Evolutionary conservation across 768 basidiomycete genomes (phyloP).

Genomic region (Agrocybe pediades): DNA sequence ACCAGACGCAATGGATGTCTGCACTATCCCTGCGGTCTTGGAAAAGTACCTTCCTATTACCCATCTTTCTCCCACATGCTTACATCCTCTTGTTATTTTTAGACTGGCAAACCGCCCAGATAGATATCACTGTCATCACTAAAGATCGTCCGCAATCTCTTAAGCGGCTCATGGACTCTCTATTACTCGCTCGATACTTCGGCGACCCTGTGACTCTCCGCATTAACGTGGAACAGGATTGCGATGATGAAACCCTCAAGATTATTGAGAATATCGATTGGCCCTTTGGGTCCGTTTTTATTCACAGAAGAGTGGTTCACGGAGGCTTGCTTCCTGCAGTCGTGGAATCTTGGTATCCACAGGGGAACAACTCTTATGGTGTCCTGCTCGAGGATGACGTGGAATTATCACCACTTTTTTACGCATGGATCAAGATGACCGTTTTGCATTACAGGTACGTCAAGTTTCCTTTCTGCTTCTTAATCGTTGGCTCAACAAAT

Average conservation of each 20-base stretch:
- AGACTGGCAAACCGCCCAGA: constrained; percentile 76
- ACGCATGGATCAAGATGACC: constrained; percentile 84
- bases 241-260: constrained; percentile 60
- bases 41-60: constrained; percentile 41
- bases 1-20: constrained; percentile 31
- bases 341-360: constrained; percentile 89
- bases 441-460: constrained; percentile 73
- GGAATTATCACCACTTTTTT: constrained; percentile 82
- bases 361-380: constrained; percentile 71
- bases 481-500: background rate
- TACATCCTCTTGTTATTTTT: constrained; percentile 9
- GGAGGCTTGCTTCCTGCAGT: constrained; percentile 82
- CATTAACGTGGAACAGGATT: constrained; percentile 76
- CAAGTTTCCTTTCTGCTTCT: constrained; percentile 2
- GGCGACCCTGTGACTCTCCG: constrained; percentile 68
- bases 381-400: constrained; percentile 85
- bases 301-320: constrained; percentile 76
- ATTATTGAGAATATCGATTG: constrained; percentile 56
- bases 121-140: constrained; percentile 78
- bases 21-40: constrained; percentile 50
- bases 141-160: constrained; percentile 76
- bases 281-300: constrained; percentile 56
- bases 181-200: constrained; percentile 59
- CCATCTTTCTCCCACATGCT: constrained; percentile 14
- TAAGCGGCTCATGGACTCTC: constrained; percentile 62